Base-by-base conservation (phyloP, 371 early-diverging fungal genomes). In the Mortierella sp. region DNA sequence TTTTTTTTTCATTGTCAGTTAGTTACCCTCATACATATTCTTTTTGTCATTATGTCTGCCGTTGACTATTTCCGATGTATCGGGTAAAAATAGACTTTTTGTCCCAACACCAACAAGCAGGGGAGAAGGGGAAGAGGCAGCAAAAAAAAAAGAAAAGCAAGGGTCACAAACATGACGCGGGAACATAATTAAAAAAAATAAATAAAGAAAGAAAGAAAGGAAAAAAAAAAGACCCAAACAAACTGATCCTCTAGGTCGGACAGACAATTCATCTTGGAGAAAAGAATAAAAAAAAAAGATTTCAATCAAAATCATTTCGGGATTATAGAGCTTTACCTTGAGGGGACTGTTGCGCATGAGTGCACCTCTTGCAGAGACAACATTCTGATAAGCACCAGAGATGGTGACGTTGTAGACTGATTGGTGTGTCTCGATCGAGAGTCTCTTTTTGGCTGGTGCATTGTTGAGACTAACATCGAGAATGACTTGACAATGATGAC, bases 381-480 rank as follows among this genome's bases (percentile, higher is more conserved):
- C 80, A 67, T 79, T 79, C 71, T 79, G 80, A 61, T 79, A 79
- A 74, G 70, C 71, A 70, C 80, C 80, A 61, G 80, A 63, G 42
- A 79, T 70, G 64, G 80, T 74, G 64, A 79, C 75, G 60, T 79
- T 79, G 71, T 79, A 79, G 32, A 70, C 75, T 9, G 80, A 79
- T 68, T 73, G 75, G 55, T 79, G 80, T 29, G 74, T 79, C 59
- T 73, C 80, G 75, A 74, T 73, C 65, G 80, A 79, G 35, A 79
- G 71, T 47, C 80, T 42, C 35, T 74, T 79, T 65, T 79, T 74
- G 34, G 80, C 75, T 22, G 58, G 74, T 7, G 73, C 29, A 64
- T 32, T 79, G 64, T 73, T 73, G 42, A 74, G 54, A 35, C 68
- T 64, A 57, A 79, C 67, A 64, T 79, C 71, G 68, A 79, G 75